Evolutionary conservation across 345 rosid genomes (phyloP).

Genomic region (Brassica napus): DNA sequence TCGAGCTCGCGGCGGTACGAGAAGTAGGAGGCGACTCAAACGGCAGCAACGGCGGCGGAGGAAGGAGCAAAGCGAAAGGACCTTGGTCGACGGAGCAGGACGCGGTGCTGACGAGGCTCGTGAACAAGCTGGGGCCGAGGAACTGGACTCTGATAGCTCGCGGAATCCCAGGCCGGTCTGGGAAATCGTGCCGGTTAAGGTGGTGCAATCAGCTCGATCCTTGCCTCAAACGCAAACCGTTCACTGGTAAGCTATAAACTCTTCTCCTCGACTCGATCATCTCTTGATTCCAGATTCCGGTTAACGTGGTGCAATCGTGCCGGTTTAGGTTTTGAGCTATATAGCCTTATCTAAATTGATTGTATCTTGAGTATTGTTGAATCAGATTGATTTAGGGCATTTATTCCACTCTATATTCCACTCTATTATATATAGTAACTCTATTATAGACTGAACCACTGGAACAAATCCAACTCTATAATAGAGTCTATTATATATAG

Average conservation of each 20-base stretch:
- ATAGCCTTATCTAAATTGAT: background rate
- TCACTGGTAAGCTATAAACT: slow-evolving; percentile 47
- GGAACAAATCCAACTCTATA: too few relatives aligned
- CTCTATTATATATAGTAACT: too few relatives aligned
- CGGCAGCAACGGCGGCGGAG: slow-evolving; percentile 17
- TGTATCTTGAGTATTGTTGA: background rate
- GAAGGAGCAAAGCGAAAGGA: slow-evolving; percentile 51
- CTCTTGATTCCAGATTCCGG: background rate
- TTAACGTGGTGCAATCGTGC: too few relatives aligned
- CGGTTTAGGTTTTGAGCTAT: background rate
- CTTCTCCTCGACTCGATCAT: background rate
- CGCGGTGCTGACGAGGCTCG: slow-evolving; percentile 54
- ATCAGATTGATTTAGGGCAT: background rate
- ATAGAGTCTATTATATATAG: too few relatives aligned
- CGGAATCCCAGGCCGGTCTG: slow-evolving; percentile 76
- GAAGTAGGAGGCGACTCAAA: slow-evolving; percentile 5
- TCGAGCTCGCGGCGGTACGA: slow-evolving; percentile 14
- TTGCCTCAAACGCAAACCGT: slow-evolving; percentile 66
- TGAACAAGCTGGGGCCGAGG: slow-evolving; percentile 59
- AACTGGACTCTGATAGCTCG: slow-evolving; percentile 74
- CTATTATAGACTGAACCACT: too few relatives aligned
- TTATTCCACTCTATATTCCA: too few relatives aligned
- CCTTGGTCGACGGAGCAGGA: slow-evolving; percentile 81
- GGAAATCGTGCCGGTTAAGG: slow-evolving; percentile 75
- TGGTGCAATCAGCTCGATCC: slow-evolving; percentile 92